Evolutionary conservation across 2,329 filamentous ascomycete genomes (phyloP), one percentile per base, ranked within the genome.

Genomic region (Monosporascus sp.): DNA sequence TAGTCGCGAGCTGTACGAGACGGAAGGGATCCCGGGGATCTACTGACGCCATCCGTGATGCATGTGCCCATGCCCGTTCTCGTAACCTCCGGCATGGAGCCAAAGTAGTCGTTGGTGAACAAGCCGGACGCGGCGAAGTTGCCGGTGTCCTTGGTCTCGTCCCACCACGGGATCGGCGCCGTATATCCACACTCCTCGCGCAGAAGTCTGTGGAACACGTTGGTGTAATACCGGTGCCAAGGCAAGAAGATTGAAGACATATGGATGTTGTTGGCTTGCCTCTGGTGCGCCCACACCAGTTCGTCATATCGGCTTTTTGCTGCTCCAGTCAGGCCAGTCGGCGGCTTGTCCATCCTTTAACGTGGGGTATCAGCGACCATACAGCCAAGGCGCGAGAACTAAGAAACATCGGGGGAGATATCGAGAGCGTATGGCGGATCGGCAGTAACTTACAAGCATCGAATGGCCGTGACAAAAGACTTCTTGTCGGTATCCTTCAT

Each of bases 121-220:
- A 68, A 55, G 14, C 62, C 62, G 4, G 64, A 57, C 50, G 63
- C 56, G 45, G 57, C 49, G 51, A 69, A 69, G 43, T 53, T 58
- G 22, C 66, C 66, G 44, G 66, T 63, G 60, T 66, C 68, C 52
- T 64, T 63, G 60, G 65, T 68, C 65, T 69, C 66, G 44, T 69
- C 66, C 66, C 66, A 69, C 66, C 66, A 69, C 24, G 63, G 58
- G 54, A 69, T 60, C n/a, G 65, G 61, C 24, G 62, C 46, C 59
- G 65, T 57, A 55, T 67, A 69, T 37, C 63, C 64, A 44, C 66
- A 69, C 58, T 69, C 66, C 46, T 65, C 62, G 44, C 66, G 66
- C 11, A 69, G 58, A n/a, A 65, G 51, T 55, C 67, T 64, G 55
- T 67, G 65, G 43, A 66, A 62, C 22, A 61, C 59, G 63, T 64